A percentile compares a stretch with the other conserved stretches of the same genome.
Conservation (phyloP, 2,329 filamentous ascomycete genomes). For the Fusarium decemcellulare region DNA sequence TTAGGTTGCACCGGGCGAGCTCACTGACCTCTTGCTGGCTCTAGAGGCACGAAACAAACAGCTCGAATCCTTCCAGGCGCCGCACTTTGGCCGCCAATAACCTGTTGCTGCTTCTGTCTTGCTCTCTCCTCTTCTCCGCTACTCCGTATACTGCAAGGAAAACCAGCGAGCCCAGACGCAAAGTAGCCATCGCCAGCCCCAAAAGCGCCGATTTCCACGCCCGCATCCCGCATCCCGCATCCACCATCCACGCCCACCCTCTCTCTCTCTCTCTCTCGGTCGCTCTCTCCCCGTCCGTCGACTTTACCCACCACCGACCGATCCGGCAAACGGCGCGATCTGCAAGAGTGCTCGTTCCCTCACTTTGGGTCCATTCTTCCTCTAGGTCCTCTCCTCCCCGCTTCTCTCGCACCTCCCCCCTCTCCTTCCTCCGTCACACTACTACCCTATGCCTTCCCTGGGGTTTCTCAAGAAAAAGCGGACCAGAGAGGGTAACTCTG, state of each 20-base stretch:
- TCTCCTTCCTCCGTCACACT: slow-evolving; percentile 39
- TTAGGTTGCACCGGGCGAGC: slow-evolving; percentile 40
- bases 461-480: slow-evolving; percentile 99
- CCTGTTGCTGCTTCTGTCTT: slow-evolving; percentile 3
- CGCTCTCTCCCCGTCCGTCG: slow-evolving; percentile 12
- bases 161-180: background rate
- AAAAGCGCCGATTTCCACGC: slow-evolving; percentile 26
- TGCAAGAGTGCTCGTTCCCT: slow-evolving; percentile 37
- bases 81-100: background rate
- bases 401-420: slow-evolving; percentile 29
- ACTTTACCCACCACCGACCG: slow-evolving; percentile 32
- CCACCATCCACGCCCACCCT: slow-evolving; percentile 5
- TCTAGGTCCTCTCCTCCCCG: slow-evolving; percentile 33
- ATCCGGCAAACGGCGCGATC: slow-evolving; percentile 43
- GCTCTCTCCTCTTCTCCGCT: slow-evolving; percentile 16
- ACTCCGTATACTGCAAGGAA: slow-evolving; percentile 2
- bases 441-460: slow-evolving; percentile 85
- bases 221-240: background rate
- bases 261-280: background rate
- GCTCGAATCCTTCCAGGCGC: slow-evolving; percentile 37
- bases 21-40: slow-evolving; percentile 43
- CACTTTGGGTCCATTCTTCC: slow-evolving; percentile 37
- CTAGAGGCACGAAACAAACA: slow-evolving; percentile 31
- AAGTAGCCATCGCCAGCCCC: background rate
- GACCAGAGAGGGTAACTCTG: slow-evolving; percentile 89